A percentile compares a stretch with the other conserved stretches of the same genome.
Conservation (phyloP, 164 flowering plant genomes). For the Kalanchoe fedtschenkoi region DNA sequence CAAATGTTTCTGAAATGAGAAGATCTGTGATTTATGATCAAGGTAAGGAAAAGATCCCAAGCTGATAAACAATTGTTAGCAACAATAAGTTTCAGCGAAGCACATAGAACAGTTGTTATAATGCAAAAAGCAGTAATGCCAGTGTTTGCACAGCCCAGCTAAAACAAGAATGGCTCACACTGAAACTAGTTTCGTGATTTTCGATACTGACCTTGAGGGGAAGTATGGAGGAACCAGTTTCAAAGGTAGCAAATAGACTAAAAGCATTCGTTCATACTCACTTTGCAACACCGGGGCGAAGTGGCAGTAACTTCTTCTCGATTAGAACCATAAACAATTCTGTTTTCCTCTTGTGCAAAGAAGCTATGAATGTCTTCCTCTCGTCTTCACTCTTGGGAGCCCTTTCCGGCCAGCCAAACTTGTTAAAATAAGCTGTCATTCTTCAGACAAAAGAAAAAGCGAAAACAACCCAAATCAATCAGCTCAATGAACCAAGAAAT, state of each 20-base stretch:
- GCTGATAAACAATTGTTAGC: no score
- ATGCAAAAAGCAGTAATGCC: no score
- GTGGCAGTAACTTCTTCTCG: constrained; percentile 88
- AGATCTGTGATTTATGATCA: background rate
- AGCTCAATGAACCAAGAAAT: no score
- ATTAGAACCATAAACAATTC: constrained; percentile 87
- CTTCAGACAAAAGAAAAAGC: constrained; percentile 17
- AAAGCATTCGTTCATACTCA: constrained; percentile 23
- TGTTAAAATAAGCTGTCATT: constrained; percentile 95
- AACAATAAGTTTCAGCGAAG: no score
- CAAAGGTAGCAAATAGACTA: background rate
- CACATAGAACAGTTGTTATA: no score
- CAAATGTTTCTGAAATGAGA: no score
- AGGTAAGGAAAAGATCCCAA: background rate
- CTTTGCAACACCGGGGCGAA: constrained; percentile 98
- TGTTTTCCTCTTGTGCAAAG: constrained; percentile 87
- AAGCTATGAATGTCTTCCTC: constrained; percentile 75
- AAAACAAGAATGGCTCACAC: no score
- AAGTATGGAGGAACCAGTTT: background rate
- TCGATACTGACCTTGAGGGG: background rate
- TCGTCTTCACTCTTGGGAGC: constrained; percentile 76
- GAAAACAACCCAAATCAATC: background rate
- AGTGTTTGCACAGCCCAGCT: no score
- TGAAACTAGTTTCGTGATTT: no score
- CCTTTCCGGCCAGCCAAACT: constrained; percentile 85